A percentile compares a stretch with the other conserved stretches of the same genome.
Conservation (phyloP, 371 early-diverging fungal genomes). For the Zancudomyces culisetae region DNA sequence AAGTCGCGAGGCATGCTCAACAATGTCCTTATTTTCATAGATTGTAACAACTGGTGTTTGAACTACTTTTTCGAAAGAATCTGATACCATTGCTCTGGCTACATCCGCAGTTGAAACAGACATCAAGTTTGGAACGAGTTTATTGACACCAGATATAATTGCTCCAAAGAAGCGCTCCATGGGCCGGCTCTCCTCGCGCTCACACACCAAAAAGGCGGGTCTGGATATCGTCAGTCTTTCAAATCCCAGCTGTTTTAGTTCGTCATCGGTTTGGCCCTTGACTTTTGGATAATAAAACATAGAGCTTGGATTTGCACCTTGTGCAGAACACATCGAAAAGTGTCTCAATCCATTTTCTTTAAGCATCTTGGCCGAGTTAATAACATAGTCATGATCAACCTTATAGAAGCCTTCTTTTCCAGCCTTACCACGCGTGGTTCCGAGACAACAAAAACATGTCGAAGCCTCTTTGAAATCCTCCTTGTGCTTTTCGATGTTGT, state of each 20-base stretch:
- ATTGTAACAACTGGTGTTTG: conserved; percentile 9
- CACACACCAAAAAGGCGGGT: conserved; percentile 34
- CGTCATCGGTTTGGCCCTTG: conserved; percentile 57
- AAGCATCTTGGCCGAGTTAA: conserved; percentile 44
- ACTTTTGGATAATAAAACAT: conserved; percentile 42
- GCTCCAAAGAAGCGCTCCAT: conserved; percentile 5
- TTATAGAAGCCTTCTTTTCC: conserved; percentile 43
- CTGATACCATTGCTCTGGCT: conserved; percentile 13
- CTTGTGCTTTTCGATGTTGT: conserved; percentile 14
- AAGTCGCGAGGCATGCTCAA: neutral
- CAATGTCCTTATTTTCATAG: conserved; percentile 3
- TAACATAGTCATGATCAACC: conserved; percentile 54
- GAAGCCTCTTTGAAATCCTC: conserved; percentile 24
- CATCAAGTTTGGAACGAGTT: conserved; percentile 4
- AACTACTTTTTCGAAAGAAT: conserved; percentile 6
- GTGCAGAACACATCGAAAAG: conserved; percentile 42
- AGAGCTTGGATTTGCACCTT: conserved; percentile 34
- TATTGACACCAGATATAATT: conserved; percentile 5
- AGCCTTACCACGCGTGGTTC: conserved; percentile 42
- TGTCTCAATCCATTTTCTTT: conserved; percentile 30
- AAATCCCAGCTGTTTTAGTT: conserved; percentile 37
- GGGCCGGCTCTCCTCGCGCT: conserved; percentile 14
- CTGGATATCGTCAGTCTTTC: conserved; percentile 37
- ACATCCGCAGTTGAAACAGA: conserved; percentile 8
- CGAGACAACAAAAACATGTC: conserved; percentile 44